Base-by-base conservation (phyloP, 2,329 filamentous ascomycete genomes). In the Ceratocystis colombiana region DNA sequence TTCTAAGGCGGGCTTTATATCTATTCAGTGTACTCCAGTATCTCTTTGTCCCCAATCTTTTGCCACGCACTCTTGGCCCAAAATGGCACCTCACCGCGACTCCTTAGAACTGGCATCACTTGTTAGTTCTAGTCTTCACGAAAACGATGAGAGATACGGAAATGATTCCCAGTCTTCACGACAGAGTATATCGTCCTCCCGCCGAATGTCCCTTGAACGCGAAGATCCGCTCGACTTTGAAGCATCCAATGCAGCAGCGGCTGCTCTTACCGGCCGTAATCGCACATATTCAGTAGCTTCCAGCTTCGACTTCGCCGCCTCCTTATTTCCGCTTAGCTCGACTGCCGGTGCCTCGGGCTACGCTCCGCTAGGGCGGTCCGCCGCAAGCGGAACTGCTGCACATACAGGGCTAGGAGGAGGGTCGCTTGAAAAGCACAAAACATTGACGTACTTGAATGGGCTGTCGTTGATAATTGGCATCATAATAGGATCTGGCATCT, bases 401-500 rank as follows among this genome's bases (percentile, higher is more conserved):
- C 57, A 64, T 48, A 69, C 72, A 8, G 83, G 82, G 17, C 72
- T 88, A 25, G 83, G 84, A n/a, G 88, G 88, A 68, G 87, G 84
- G n/a, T 90, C 88, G 50, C 77, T 97, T 70, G 94, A 99, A 79
- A 94, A 90, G 75, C 88, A 96, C 79, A 99, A 99, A 79, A 96
- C 89, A 15, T 77, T 99, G 75, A 97, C 94, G 33, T 97, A 93
- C 73, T 74, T 97, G 61, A 99, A 99, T 75, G 94, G 94, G 0
- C 76, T 99, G 67, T 95, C 90, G 28, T 79, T 99, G 67, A 89
- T 99, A 62, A 84, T 97, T 62, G 93, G 94, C 1, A 77, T 99
- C 69, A 95, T 97, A 71, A 97, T 99, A 73, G 94, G 94, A 2
- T 95, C 90, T 28, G 94, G 93, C 15, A 96, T 99, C 72, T 99